Conservation (phyloP, 495 filamentous ascomycete species). For the Penicillium canescens region DNA sequence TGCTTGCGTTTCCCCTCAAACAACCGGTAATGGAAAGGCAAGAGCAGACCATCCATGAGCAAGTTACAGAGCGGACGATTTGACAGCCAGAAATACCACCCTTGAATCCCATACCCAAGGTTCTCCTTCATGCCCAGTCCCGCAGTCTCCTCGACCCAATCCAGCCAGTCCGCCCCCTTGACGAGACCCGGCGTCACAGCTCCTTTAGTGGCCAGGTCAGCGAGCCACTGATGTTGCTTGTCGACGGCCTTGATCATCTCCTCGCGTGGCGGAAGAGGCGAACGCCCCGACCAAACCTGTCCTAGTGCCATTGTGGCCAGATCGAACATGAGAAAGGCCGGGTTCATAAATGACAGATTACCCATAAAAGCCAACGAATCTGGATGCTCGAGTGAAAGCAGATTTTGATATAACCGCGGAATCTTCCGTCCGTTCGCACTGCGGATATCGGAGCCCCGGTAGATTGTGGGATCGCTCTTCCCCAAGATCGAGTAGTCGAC, state of each 20-base stretch:
- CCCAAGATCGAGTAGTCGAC: slow-evolving; percentile 11
- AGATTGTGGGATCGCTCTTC: neutral
- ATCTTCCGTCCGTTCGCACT: neutral
- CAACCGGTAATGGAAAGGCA: slow-evolving; percentile 31
- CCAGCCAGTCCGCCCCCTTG: slow-evolving; percentile 24
- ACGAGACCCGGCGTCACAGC: slow-evolving; percentile 10
- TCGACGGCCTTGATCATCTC: slow-evolving; percentile 31
- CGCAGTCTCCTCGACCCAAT: slow-evolving; percentile 34
- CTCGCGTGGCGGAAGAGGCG: slow-evolving; percentile 15
- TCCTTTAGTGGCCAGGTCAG: slow-evolving; percentile 8
- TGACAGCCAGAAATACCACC: slow-evolving; percentile 32
- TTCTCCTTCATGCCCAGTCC: slow-evolving; percentile 39
- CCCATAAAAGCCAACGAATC: slow-evolving; percentile 28
- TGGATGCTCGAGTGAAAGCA: slow-evolving; percentile 38
- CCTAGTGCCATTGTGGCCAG: slow-evolving; percentile 36
- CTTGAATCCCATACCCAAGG: slow-evolving; percentile 33
- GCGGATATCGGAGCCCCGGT: neutral
- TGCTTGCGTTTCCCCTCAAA: slow-evolving; percentile 26
- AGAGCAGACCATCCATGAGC: slow-evolving; percentile 36
- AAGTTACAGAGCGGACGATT: slow-evolving; percentile 34
- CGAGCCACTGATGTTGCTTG: slow-evolving; percentile 32
- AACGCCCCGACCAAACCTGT: slow-evolving; percentile 25
- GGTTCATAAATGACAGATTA: slow-evolving; percentile 16
- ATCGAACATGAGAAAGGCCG: slow-evolving; percentile 35
- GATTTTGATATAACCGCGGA: slow-evolving; percentile 32